These are phyloP conservation scores for Lumnitzera littorea DNA, from an alignment of 345 rosid genomes.

Conservation along the genomic window DNA sequence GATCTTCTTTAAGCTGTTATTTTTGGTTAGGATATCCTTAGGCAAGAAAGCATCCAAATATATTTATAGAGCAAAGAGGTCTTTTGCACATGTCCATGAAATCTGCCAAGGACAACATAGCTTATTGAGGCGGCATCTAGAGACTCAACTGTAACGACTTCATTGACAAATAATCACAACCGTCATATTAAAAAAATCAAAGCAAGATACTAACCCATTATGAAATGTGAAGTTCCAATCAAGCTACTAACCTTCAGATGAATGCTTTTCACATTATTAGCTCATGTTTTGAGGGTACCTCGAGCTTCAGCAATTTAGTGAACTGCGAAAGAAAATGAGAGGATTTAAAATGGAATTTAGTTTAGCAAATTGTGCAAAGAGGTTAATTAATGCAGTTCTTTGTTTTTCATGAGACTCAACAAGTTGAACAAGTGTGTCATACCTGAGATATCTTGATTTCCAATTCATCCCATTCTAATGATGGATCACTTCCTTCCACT, in stretches of 20 bases:
- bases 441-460: slow-evolving; percentile 94
- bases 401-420: not conserved
- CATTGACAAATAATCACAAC: not conserved
- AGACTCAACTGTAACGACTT: too few species aligned
- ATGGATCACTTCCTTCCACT: slow-evolving; percentile 74
- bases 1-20: too few species aligned
- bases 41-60: too few species aligned
- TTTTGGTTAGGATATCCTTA: too few species aligned
- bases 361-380: not conserved
- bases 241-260: slow-evolving; percentile 22
- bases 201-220: not conserved
- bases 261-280: slow-evolving; percentile 23
- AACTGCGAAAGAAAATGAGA: slow-evolving; percentile 35
- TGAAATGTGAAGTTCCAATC: too few species aligned
- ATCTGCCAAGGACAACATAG: too few species aligned
- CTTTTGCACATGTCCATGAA: too few species aligned
- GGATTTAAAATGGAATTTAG: not conserved
- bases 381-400: not conserved
- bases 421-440: not conserved
- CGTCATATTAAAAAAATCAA: not conserved
- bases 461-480: slow-evolving; percentile 81
- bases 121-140: too few species aligned
- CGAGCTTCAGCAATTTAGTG: slow-evolving; percentile 65
- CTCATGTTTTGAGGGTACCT: slow-evolving; percentile 39
- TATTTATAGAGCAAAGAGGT: too few species aligned